Base-by-base conservation (phyloP, 371 early-diverging fungal species). In the Dichotomocladium elegans region DNA sequence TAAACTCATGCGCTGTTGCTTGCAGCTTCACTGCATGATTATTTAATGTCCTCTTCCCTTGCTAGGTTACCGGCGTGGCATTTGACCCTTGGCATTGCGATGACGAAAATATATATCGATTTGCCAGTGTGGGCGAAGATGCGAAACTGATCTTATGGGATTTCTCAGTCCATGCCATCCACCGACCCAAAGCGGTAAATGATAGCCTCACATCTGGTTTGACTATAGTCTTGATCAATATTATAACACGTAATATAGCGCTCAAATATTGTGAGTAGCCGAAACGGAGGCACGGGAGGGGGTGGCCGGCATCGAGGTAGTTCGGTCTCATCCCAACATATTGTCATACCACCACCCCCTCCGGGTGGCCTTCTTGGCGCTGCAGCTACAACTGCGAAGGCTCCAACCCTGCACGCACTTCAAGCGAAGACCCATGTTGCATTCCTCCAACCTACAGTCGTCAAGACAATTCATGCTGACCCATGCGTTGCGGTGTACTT, bases 81-180 rank as follows among this genome's bases (percentile, higher is more conserved):
- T 99, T 99, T 82, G 99, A 99, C 64, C 84, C 88, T 5, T 87
- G 89, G 85, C 76, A 83, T 43, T 94, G 91, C 55, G 89, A 90
- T 52, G 90, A 89, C 53, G 92, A 88, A 9, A 68, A 82, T 10
- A 86, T 83, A 19, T 95, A 93, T 65, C 75, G 96, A 19, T 90
- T 97, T 61, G 92, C 86, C 30, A 91, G 91, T 50, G 93, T 95
- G 2, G 95, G 94, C 3, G 96, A 97, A 43, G 98, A 97, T 52
- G 83, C 89, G 2, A 79, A 84, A 49, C 60, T 97, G 17, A 70
- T 93, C 15, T 60, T 97, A 12, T 97, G 98, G 98, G 98, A 97
- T 61, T 95, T 97, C 60, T 89, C 92, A 29, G 78, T 89, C 19
- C 72, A 79, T 26, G 87, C 90, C 3, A 60, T 96, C 24, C 89